phyloP scores from a whole-genome alignment of 164 flowering plant species.

The Macadamia integrifolia region DNA sequence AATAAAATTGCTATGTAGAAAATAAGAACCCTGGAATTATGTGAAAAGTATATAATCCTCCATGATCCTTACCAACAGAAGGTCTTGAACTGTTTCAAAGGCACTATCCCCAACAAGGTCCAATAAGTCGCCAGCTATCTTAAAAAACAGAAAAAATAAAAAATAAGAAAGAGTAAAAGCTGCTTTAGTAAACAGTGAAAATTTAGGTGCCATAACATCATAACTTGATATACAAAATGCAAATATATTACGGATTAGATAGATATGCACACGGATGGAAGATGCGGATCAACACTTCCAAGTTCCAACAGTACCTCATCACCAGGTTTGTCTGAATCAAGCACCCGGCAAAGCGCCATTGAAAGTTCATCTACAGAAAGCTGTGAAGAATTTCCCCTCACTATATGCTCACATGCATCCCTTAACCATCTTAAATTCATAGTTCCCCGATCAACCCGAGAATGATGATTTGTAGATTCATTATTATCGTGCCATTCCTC shows the following conservation, averaged over 20 bases:
- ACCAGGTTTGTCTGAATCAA: slow-evolving; percentile 86
- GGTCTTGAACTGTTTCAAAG: slow-evolving; percentile 88
- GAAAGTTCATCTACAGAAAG: slow-evolving; percentile 93
- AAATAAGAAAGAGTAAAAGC: no score
- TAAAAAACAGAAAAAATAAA: slow-evolving; percentile 4
- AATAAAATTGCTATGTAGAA: background rate
- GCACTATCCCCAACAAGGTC: slow-evolving; percentile 92
- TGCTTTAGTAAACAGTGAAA: background rate
- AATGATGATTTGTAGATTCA: slow-evolving; percentile 15
- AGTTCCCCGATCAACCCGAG: slow-evolving; percentile 26
- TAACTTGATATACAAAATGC: background rate
- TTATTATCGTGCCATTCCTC: slow-evolving; percentile 24
- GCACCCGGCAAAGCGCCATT: slow-evolving; percentile 89
- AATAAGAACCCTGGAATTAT: background rate
- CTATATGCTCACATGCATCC: slow-evolving; percentile 71
- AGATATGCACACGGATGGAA: background rate
- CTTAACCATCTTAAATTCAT: slow-evolving; percentile 78
- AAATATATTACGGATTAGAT: background rate
- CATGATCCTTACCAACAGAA: slow-evolving; percentile 55
- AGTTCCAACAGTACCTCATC: slow-evolving; percentile 60
- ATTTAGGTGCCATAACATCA: background rate
- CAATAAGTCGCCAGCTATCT: slow-evolving; percentile 93
- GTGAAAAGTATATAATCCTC: background rate
- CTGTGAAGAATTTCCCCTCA: slow-evolving; percentile 57
- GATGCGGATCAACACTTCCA: background rate